Evolutionary conservation across 768 basidiomycete genomes (phyloP).

Genomic region (Collybiopsis luxurians): DNA sequence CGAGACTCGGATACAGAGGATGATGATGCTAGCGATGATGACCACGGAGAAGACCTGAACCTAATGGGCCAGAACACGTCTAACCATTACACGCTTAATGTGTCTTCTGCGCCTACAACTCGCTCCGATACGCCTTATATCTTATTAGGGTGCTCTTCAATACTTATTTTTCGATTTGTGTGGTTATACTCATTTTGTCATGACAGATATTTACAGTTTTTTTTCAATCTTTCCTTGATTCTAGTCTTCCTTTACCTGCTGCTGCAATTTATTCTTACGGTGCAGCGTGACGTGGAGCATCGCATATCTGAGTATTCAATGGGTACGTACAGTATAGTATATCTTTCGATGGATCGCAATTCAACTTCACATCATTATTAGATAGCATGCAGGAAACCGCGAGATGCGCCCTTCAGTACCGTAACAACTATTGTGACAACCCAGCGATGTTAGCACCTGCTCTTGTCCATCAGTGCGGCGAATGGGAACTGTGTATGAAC

Average conservation of each 20-base stretch:
- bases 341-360: neutral
- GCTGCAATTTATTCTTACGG: slow-evolving; percentile 83
- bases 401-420: slow-evolving; percentile 77
- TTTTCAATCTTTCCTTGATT: slow-evolving; percentile 87
- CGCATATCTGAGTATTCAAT: slow-evolving; percentile 85
- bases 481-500: slow-evolving; percentile 95
- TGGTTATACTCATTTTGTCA: slow-evolving; percentile 12
- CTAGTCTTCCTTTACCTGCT: slow-evolving; percentile 78
- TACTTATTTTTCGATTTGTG: slow-evolving; percentile 5
- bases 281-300: slow-evolving; percentile 87
- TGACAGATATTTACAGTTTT: slow-evolving; percentile 85
- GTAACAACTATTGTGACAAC: slow-evolving; percentile 79
- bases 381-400: slow-evolving; percentile 93
- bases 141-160: slow-evolving; percentile 68
- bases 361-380: slow-evolving; percentile 23
- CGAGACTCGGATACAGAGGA: slow-evolving; percentile 35
- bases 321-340: slow-evolving; percentile 64
- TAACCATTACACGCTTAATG: slow-evolving; percentile 82
- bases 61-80: slow-evolving; percentile 56
- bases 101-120: slow-evolving; percentile 57
- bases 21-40: slow-evolving; percentile 48
- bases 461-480: slow-evolving; percentile 81
- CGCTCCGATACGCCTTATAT: slow-evolving; percentile 75
- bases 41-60: slow-evolving; percentile 26
- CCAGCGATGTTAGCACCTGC: slow-evolving; percentile 63